Evolutionary conservation across 768 basidiomycete species (phyloP), one percentile per base, ranked within the genome.

Genomic region (Plicaturopsis crispa): DNA sequence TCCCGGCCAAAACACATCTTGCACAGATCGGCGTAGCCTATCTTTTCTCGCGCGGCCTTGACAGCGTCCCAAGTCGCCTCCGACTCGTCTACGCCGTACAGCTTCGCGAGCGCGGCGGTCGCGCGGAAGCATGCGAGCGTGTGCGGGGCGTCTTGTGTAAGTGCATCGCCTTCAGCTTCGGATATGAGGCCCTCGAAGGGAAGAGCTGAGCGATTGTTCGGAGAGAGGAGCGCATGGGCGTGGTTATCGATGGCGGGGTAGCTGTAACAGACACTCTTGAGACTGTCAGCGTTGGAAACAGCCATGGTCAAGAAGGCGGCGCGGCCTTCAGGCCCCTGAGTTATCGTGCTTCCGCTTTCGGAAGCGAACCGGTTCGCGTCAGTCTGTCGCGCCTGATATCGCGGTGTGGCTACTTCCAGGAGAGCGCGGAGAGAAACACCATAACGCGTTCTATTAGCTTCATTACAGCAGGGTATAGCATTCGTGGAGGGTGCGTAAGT

Each of bases 181-280:
- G 80, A 80, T 31, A 81, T 60, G 34, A 83, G 50, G 0, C 75
- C 75, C 41, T 87, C 80, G 44, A 86, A 72, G 0, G 77, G 69
- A 13, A 84, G 48, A 2, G 42, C 44, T 16, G 58, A 35, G 21
- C 78, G 69, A 38, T 72, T 50, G 14, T 59, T 58, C 5, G 59
- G 63, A 17, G 62, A 60, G 33, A 88, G 63, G 14, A 89, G 61
- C 2, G 84, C 79, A 50, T 88, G 86, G 0, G 84, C 80, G 50
- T 88, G 86, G 53, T 87, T 86, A 60, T 88, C 84, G 51, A 84
- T 82, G 1, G 73, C 75, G 14, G 79, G 80, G 35, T 63, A 70
- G 18, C 35, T 31, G 21, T 48, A 42, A 12, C 46, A 28, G 19
- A 47, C 37, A 7, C 33, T 32, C 24, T 31, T 41, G 11, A 31